Evolutionary conservation across 768 basidiomycete species (phyloP).

Genomic region (Vishniacozyma victoriae): DNA sequence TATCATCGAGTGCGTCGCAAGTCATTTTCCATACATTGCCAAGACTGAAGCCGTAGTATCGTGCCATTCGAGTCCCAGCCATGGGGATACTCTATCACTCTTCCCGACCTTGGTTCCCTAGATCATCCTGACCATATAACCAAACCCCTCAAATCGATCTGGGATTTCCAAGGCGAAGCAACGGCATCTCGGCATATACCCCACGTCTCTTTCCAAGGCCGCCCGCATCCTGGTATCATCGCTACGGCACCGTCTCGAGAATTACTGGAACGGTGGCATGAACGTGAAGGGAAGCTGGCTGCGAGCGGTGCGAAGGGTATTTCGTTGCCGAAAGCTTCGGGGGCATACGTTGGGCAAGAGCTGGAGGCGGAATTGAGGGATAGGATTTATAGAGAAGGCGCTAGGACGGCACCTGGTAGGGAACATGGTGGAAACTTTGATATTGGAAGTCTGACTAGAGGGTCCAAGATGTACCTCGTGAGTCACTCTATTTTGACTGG

Average conservation of each 20-base stretch:
- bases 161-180: slow-evolving; percentile 66
- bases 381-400: slow-evolving; percentile 62
- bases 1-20: slow-evolving; percentile 59
- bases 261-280: slow-evolving; percentile 68
- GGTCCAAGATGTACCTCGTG: slow-evolving; percentile 22
- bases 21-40: slow-evolving; percentile 54
- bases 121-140: slow-evolving; percentile 61
- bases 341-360: slow-evolving; percentile 67
- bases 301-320: background rate
- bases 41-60: background rate
- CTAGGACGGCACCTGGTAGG: slow-evolving; percentile 67
- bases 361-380: slow-evolving; percentile 51
- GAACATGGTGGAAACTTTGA: slow-evolving; percentile 65
- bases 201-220: slow-evolving; percentile 70
- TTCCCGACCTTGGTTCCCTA: slow-evolving; percentile 52
- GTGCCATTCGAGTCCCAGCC: slow-evolving; percentile 56
- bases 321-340: slow-evolving; percentile 57
- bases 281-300: slow-evolving; percentile 63
- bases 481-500: background rate
- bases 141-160: slow-evolving; percentile 69
- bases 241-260: slow-evolving; percentile 71
- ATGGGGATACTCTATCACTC: slow-evolving; percentile 67
- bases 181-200: slow-evolving; percentile 71
- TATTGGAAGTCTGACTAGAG: slow-evolving; percentile 61
- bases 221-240: slow-evolving; percentile 65